Percentiles rank a stretch among this genome's conserved stretches.
Conservation (phyloP, 306 rosid species). For the Luffa acutangula region DNA sequence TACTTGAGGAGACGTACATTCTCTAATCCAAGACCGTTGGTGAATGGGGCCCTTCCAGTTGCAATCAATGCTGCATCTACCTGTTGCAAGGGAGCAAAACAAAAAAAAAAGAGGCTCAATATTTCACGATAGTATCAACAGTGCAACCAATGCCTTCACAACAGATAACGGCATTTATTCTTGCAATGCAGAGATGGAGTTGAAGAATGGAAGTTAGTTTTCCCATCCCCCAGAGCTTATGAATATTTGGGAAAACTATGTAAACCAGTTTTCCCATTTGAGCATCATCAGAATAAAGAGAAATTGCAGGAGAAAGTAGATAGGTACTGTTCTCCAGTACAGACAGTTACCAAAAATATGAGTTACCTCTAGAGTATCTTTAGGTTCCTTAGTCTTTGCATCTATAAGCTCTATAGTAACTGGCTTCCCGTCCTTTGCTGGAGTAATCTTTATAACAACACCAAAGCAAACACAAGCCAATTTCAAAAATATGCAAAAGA, state of each 20-base stretch:
- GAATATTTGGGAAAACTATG: neutral
- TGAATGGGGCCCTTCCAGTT: conserved; percentile 97
- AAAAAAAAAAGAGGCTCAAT: conserved; percentile 10
- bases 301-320: neutral
- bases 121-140: neutral
- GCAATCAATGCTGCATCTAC: conserved; percentile 96
- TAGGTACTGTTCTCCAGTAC: neutral
- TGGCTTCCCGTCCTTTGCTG: conserved; percentile 94
- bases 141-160: neutral
- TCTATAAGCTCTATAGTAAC: conserved; percentile 91
- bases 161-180: neutral
- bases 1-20: conserved; percentile 45
- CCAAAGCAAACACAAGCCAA: neutral
- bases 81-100: conserved; percentile 34
- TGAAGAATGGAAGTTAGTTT: neutral
- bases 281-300: neutral
- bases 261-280: neutral
- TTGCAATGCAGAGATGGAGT: neutral
- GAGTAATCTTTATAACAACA: conserved; percentile 59
- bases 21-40: conserved; percentile 90
- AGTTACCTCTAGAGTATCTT: conserved; percentile 90
- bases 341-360: neutral
- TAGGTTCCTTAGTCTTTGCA: conserved; percentile 85
- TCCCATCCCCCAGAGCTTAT: neutral
- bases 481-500: conserved; percentile 14